A percentile compares a stretch with the other conserved stretches of the same genome.
phyloP scores from a whole-genome alignment of 768 basidiomycete genomes.

The Lyophyllum atratum region DNA sequence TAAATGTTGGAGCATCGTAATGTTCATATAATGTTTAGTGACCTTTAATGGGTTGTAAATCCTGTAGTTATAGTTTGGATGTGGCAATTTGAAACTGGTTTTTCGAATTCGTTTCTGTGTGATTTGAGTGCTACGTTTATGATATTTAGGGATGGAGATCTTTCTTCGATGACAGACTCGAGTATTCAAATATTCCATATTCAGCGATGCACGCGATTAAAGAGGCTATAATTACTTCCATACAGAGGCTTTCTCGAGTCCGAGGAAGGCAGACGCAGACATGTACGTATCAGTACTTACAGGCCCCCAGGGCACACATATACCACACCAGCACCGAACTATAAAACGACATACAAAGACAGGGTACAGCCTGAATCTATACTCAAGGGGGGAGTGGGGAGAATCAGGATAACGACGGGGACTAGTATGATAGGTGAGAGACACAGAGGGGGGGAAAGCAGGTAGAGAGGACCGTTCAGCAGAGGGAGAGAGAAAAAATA shows the following conservation, averaged over 20 bases:
- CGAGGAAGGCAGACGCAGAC: background rate
- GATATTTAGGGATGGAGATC: too few relatives aligned
- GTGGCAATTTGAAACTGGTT: slow-evolving; percentile 7
- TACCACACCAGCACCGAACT: background rate
- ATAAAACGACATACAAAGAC: background rate
- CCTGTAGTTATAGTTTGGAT: slow-evolving; percentile 5
- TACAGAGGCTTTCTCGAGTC: background rate
- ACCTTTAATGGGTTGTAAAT: background rate
- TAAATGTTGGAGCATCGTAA: slow-evolving; percentile 1
- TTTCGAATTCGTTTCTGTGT: background rate
- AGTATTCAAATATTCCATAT: background rate
- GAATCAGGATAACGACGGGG: background rate
- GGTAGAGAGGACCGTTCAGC: background rate
- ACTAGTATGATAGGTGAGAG: background rate
- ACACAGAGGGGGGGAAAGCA: background rate
- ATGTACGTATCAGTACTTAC: background rate
- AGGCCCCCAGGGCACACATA: background rate
- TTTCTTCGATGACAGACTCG: background rate
- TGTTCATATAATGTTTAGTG: background rate
- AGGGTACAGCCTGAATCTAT: background rate
- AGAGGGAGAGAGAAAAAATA: background rate
- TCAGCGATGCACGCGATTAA: background rate
- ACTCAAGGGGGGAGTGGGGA: background rate
- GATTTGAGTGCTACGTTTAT: background rate
- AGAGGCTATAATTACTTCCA: background rate